Percentiles rank a stretch among this genome's conserved stretches.
Evolutionary conservation across 1,284 basidiomycete species (phyloP).

Genomic region (Sporisorium graminicola): DNA sequence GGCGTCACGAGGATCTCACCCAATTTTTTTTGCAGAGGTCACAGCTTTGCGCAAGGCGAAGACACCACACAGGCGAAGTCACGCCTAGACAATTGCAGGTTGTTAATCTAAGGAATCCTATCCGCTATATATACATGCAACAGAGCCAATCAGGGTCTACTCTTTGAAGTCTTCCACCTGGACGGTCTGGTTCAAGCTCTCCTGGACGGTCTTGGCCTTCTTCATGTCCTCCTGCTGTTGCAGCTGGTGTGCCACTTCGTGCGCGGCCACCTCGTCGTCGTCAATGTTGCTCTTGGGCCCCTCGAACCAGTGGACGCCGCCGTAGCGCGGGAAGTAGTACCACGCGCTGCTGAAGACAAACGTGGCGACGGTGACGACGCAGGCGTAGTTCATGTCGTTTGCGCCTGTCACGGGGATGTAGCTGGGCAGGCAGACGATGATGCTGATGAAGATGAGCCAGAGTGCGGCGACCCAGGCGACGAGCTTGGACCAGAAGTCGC

Average conservation of each 20-base stretch:
- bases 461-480: conserved; percentile 38
- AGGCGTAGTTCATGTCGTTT: conserved; percentile 54
- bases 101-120: too few relatives aligned
- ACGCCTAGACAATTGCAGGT: too few relatives aligned
- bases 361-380: conserved; percentile 45
- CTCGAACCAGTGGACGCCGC: conserved; percentile 48
- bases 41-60: too few relatives aligned
- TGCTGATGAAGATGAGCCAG: conserved; percentile 48
- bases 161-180: conserved; percentile 36
- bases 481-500: conserved; percentile 46
- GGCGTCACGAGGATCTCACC: too few relatives aligned
- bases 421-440: conserved; percentile 50
- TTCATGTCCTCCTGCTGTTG: conserved; percentile 28
- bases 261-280: conserved; percentile 35
- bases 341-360: conserved; percentile 43
- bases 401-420: conserved; percentile 43
- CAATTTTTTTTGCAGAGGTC: too few relatives aligned
- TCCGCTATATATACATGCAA: background rate
- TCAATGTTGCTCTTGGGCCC: conserved; percentile 51
- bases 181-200: conserved; percentile 27
- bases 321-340: conserved; percentile 53
- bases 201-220: conserved; percentile 32
- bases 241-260: conserved; percentile 21
- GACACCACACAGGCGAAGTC: too few relatives aligned
- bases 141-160: background rate